Conservation (phyloP, 345 rosid genomes). For the Pugionium cornutum region DNA sequence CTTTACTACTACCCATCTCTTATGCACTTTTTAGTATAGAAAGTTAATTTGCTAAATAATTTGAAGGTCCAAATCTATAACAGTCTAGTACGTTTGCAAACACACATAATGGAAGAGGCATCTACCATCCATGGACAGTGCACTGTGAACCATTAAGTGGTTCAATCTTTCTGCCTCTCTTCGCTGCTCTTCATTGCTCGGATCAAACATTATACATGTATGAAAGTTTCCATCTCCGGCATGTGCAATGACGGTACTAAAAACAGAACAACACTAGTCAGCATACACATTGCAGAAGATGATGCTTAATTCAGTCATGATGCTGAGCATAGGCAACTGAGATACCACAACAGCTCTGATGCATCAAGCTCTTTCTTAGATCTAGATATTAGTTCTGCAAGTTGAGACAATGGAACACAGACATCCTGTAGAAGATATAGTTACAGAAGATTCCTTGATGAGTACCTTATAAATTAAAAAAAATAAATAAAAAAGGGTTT, state of each 20-base stretch:
- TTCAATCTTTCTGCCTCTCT: constrained; percentile 78
- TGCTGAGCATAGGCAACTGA: constrained; percentile 2
- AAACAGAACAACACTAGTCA: constrained; percentile 23
- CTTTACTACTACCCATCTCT: background rate
- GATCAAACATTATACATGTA: constrained; percentile 74
- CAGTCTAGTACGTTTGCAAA: constrained; percentile 63
- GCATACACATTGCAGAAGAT: background rate
- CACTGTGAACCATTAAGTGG: constrained; percentile 71
- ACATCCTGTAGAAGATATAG: constrained; percentile 62
- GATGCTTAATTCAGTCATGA: constrained; percentile 10
- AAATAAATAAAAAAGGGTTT: background rate
- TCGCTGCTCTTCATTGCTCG: constrained; percentile 59
- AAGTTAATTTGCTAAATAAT: background rate
- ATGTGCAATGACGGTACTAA: constrained; percentile 84
- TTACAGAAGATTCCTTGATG: constrained; percentile 15
- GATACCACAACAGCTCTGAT: constrained; percentile 65
- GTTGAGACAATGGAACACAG: constrained; percentile 82
- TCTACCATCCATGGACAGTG: constrained; percentile 85
- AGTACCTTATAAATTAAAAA: background rate
- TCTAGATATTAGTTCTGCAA: constrained; percentile 73
- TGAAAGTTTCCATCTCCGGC: constrained; percentile 98
- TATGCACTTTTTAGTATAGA: background rate
- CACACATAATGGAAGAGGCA: constrained; percentile 18
- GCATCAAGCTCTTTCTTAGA: constrained; percentile 79
- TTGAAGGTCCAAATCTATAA: background rate